phyloP scores from a whole-genome alignment of 164 flowering plant species.

The Paratinospora sagittata region DNA sequence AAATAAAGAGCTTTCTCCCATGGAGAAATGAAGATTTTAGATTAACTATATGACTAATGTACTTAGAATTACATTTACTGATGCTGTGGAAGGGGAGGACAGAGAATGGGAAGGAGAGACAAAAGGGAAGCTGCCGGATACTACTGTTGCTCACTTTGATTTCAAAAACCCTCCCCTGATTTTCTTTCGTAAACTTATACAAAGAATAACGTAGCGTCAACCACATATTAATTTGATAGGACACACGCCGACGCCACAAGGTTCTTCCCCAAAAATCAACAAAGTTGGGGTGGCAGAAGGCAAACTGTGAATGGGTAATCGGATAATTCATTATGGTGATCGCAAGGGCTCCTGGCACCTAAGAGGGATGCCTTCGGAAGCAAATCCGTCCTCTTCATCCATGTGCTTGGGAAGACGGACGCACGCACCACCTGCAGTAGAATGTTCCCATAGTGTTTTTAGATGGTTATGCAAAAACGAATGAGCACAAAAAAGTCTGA shows the following conservation, averaged over 20 bases:
- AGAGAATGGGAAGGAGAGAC: not conserved
- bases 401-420: slow-evolving; percentile 28
- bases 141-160: not conserved
- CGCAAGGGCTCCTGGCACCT: slow-evolving; percentile 30
- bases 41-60: not conserved
- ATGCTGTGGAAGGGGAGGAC: not conserved
- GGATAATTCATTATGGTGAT: slow-evolving; percentile 4
- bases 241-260: not conserved
- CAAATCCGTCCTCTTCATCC: slow-evolving; percentile 34
- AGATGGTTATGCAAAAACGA: not conserved
- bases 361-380: slow-evolving; percentile 39
- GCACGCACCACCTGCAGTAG: slow-evolving; percentile 14
- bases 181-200: not conserved
- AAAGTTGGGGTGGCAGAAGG: not conserved
- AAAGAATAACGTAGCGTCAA: not conserved
- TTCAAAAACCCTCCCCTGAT: not conserved
- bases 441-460: not conserved
- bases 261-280: slow-evolving; percentile 3
- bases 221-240: not conserved
- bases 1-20: not conserved
- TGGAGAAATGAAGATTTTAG: not conserved
- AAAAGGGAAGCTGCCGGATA: not conserved
- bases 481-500: not conserved
- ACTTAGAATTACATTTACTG: not conserved
- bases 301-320: not conserved